A percentile compares a stretch with the other conserved stretches of the same genome.
Evolutionary conservation across 2,329 filamentous ascomycete genomes (phyloP).

Genomic region (Alternaria sp.): DNA sequence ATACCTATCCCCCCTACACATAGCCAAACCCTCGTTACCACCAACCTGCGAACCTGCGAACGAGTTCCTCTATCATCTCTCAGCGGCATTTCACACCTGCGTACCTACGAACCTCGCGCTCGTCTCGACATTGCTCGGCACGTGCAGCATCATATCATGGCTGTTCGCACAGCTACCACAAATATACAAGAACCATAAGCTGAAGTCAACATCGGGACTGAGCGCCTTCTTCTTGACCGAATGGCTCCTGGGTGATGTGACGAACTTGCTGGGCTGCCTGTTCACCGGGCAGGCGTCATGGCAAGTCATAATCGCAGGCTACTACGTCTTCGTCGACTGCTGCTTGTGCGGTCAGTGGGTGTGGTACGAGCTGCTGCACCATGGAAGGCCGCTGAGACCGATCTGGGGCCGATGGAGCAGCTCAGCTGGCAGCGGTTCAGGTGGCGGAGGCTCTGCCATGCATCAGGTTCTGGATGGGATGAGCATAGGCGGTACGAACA

Average conservation of each 20-base stretch:
- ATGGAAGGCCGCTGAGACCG: conserved; percentile 53
- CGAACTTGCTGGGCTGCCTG: conserved; percentile 67
- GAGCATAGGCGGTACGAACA: conserved; percentile 17
- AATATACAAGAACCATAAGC: conserved; percentile 70
- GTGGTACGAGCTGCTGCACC: conserved; percentile 67
- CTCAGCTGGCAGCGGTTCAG: conserved; percentile 22
- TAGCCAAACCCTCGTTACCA: conserved; percentile 56
- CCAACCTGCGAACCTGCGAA: conserved; percentile 66
- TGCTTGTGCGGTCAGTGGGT: conserved; percentile 68
- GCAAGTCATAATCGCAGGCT: conserved; percentile 69
- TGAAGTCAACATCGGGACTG: conserved; percentile 69
- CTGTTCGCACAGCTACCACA: conserved; percentile 73
- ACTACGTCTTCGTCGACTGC: conserved; percentile 71
- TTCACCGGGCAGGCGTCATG: conserved; percentile 69
- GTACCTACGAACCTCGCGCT: conserved; percentile 68
- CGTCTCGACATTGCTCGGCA: conserved; percentile 65
- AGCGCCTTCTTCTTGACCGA: conserved; percentile 70
- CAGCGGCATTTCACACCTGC: conserved; percentile 66
- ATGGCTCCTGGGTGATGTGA: conserved; percentile 69
- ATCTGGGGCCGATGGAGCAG: conserved; percentile 38
- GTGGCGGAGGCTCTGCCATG: conserved; percentile 33
- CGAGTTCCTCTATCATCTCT: conserved; percentile 63
- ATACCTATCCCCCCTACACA: conserved; percentile 38
- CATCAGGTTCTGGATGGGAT: conserved; percentile 35
- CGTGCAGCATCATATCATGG: conserved; percentile 70